Conservation (phyloP, 2,329 filamentous ascomycete species). For the Calonectria leucothoes region DNA sequence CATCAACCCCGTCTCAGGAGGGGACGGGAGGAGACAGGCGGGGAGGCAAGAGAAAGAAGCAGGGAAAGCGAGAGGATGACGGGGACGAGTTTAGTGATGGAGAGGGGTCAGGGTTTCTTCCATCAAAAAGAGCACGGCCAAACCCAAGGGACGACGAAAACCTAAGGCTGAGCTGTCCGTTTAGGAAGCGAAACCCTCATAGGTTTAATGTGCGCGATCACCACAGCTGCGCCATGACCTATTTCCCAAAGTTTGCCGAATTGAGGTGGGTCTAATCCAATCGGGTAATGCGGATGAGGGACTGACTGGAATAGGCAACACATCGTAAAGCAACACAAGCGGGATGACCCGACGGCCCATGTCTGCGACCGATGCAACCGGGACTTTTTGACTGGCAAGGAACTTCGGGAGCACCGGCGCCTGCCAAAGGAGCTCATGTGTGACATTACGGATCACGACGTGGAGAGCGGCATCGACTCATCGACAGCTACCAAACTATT, state of each 20-base stretch:
- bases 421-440: constrained; percentile 56
- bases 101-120: constrained; percentile 44
- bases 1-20: constrained; percentile 45
- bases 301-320: constrained; percentile 48
- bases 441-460: constrained; percentile 53
- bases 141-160: constrained; percentile 52
- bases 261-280: constrained; percentile 44
- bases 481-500: constrained; percentile 54
- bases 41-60: constrained; percentile 52
- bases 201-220: constrained; percentile 60
- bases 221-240: constrained; percentile 56
- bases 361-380: constrained; percentile 55
- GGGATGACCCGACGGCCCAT: constrained; percentile 54
- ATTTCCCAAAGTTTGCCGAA: constrained; percentile 55
- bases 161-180: constrained; percentile 56
- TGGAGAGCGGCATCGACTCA: constrained; percentile 54
- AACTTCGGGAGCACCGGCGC: constrained; percentile 53
- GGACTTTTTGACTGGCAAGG: constrained; percentile 52
- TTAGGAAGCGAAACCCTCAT: constrained; percentile 56
- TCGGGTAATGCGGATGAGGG: not conserved
- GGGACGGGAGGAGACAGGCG: constrained; percentile 34
- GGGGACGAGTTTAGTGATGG: constrained; percentile 51
- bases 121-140: constrained; percentile 45
- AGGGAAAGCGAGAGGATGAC: constrained; percentile 43
- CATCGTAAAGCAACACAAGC: constrained; percentile 57